Conservation (phyloP, 768 basidiomycete genomes). For the Mycena olivaceomarginata region DNA sequence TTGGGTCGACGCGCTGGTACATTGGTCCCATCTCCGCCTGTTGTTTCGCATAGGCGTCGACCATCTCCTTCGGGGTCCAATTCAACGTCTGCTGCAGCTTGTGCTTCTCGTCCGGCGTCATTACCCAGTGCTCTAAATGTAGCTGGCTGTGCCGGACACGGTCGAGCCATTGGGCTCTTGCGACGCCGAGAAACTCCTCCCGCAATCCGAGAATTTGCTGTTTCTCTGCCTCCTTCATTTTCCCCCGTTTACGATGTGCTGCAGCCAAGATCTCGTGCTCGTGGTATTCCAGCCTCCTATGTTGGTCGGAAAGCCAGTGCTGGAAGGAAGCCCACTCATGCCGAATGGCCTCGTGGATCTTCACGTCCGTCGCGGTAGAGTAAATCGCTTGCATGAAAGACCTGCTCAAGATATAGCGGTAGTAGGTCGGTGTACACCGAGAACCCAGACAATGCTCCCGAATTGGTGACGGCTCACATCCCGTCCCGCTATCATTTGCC, state of each 20-base stretch:
- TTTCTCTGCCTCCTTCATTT: constrained; percentile 27
- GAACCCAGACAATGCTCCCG: constrained; percentile 28
- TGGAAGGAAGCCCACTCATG: constrained; percentile 40
- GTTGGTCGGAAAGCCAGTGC: constrained; percentile 38
- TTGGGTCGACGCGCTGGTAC: constrained; percentile 42
- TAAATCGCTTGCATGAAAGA: constrained; percentile 39
- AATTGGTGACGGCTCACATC: constrained; percentile 9
- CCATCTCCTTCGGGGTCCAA: constrained; percentile 42
- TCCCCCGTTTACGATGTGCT: constrained; percentile 30
- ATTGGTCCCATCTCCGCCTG: constrained; percentile 37
- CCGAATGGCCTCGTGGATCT: constrained; percentile 42
- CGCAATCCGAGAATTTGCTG: constrained; percentile 28
- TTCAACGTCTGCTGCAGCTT: constrained; percentile 30
- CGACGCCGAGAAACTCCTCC: constrained; percentile 32
- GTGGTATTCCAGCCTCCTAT: constrained; percentile 21
- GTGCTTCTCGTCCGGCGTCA: constrained; percentile 43
- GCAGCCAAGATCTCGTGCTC: constrained; percentile 33
- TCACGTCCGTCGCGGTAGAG: constrained; percentile 42
- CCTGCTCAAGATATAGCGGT: neutral
- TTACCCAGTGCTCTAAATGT: constrained; percentile 42
- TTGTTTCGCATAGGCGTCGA: constrained; percentile 37
- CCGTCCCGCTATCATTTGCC: constrained; percentile 25
- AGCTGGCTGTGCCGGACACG: constrained; percentile 38
- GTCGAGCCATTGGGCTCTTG: constrained; percentile 39
- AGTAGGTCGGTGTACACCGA: constrained; percentile 10